Conservation (phyloP, 2,329 filamentous ascomycete species). For the Ceratocystis eucalypticola region DNA sequence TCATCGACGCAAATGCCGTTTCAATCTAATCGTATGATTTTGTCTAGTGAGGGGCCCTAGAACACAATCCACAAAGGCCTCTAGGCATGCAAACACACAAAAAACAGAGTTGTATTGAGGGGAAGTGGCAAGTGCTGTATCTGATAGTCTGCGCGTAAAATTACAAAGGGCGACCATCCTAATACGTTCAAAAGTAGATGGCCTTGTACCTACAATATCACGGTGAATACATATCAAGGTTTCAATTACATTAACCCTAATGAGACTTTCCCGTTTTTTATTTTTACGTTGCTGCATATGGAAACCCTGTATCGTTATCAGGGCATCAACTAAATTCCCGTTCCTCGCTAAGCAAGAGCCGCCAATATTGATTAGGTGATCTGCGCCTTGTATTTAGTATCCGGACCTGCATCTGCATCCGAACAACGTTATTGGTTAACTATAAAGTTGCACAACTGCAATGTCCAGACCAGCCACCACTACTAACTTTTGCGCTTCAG, state of each 20-base stretch:
- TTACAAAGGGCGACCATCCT: not conserved
- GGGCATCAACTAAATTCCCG: not conserved
- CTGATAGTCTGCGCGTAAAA: not conserved
- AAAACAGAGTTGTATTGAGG: not conserved
- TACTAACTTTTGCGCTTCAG: not conserved
- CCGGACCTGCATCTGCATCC: too few relatives aligned
- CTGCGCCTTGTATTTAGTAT: not conserved
- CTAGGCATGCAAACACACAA: not conserved
- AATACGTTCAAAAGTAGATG: not conserved
- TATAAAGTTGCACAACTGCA: not conserved
- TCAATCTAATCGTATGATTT: not conserved
- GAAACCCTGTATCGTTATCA: not conserved
- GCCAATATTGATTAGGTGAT: not conserved
- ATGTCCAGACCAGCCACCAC: not conserved
- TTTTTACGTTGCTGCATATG: not conserved
- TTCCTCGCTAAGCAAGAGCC: not conserved
- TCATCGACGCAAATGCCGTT: not conserved
- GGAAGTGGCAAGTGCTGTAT: not conserved
- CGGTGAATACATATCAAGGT: not conserved
- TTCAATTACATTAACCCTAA: not conserved
- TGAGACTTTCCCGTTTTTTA: not conserved
- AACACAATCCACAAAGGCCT: not conserved
- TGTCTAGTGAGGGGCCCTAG: not conserved
- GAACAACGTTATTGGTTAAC: too few relatives aligned
- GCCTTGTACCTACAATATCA: too few relatives aligned